Percentiles rank a stretch among this genome's conserved stretches.
phyloP scores from a whole-genome alignment of 768 basidiomycete species.

The Pleurotus cornucopiae region DNA sequence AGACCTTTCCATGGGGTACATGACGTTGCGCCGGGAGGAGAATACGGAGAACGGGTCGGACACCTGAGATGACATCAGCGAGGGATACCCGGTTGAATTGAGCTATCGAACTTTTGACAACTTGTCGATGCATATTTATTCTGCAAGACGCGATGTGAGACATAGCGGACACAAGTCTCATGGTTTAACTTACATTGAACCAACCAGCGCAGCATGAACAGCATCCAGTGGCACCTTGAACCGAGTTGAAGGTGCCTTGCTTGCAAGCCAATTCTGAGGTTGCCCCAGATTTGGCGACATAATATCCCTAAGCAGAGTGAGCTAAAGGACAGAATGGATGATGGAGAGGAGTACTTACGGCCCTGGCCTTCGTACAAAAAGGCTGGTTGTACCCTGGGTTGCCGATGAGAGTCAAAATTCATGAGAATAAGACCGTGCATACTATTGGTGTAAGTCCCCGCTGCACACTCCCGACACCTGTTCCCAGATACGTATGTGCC shows the following conservation, averaged over 20 bases:
- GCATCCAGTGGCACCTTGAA: conserved; percentile 20
- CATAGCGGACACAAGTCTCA: too few relatives aligned
- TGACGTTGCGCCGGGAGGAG: conserved; percentile 16
- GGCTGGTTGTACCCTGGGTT: too few relatives aligned
- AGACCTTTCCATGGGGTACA: conserved; percentile 16
- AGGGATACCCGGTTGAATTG: too few relatives aligned
- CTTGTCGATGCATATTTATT: conserved; percentile 6
- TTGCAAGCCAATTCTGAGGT: conserved; percentile 18
- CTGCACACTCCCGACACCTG: background rate
- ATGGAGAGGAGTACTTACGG: too few relatives aligned
- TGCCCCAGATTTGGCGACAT: conserved; percentile 13
- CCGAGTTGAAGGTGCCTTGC: conserved; percentile 19
- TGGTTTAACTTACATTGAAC: conserved; percentile 17
- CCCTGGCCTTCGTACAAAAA: too few relatives aligned
- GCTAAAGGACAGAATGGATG: too few relatives aligned
- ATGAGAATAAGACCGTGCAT: background rate
- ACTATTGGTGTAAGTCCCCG: background rate
- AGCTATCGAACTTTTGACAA: conserved; percentile 16
- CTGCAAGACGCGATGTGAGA: background rate
- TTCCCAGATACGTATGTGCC: background rate
- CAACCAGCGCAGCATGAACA: conserved; percentile 24
- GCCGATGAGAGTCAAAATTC: too few relatives aligned
- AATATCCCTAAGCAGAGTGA: conserved; percentile 14
- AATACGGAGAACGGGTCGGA: conserved; percentile 20
- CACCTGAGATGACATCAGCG: conserved; percentile 13